Evolutionary conservation across 371 early-diverging fungal species (phyloP).

Genomic region (Rhizopus delemar): DNA sequence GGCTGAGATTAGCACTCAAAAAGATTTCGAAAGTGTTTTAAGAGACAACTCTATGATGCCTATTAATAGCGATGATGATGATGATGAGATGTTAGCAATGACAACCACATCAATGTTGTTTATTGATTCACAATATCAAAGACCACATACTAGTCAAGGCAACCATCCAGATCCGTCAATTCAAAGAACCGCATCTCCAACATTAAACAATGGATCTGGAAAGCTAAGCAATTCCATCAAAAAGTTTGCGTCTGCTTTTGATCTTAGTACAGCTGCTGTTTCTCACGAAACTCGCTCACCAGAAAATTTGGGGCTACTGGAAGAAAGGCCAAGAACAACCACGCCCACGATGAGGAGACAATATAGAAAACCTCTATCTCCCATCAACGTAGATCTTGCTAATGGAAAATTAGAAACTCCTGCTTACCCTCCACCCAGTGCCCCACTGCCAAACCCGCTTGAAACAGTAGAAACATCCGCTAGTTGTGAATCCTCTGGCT

Average conservation of each 20-base stretch:
- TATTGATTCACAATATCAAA: not conserved
- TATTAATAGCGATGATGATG: slow-evolving; percentile 4
- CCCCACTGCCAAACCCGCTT: not conserved
- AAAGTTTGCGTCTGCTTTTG: slow-evolving; percentile 33
- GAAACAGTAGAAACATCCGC: not conserved
- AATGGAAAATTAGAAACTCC: slow-evolving; percentile 14
- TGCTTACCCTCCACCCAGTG: not conserved
- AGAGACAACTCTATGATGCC: slow-evolving; percentile 16
- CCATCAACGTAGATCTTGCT: slow-evolving; percentile 28
- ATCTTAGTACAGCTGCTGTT: slow-evolving; percentile 16
- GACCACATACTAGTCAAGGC: not conserved
- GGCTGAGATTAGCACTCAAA: not conserved
- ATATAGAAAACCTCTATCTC: slow-evolving; percentile 5
- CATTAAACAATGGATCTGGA: not conserved
- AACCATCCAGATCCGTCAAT: not conserved
- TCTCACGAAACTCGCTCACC: slow-evolving; percentile 12
- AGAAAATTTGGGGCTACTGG: not conserved
- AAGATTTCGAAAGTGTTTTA: slow-evolving; percentile 13
- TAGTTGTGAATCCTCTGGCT: slow-evolving; percentile 11
- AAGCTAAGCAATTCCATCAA: not conserved
- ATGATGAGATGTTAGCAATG: slow-evolving; percentile 2
- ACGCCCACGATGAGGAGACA: slow-evolving; percentile 26
- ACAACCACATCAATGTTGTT: not conserved
- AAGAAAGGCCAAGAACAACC: slow-evolving; percentile 27
- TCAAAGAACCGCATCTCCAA: slow-evolving; percentile 7